A percentile compares a stretch with the other conserved stretches of the same genome.
phyloP scores from a whole-genome alignment of 2,329 filamentous ascomycete species.

The Colletotrichum eleusines region DNA sequence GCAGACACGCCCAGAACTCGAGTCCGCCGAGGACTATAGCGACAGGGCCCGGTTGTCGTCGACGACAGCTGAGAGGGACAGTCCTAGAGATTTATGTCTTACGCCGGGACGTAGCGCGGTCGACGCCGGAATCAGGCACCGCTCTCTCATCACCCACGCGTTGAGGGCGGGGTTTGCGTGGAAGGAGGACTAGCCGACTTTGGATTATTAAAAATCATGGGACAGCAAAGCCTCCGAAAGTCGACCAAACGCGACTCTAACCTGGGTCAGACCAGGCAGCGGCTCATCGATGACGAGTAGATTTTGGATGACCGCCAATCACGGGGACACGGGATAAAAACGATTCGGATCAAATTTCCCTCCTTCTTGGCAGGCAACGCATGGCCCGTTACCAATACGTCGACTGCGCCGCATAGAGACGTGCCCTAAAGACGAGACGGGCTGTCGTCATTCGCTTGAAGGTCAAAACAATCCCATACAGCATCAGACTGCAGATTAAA shows the following conservation, averaged over 20 bases:
- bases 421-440: background rate
- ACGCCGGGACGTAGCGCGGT: background rate
- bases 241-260: background rate
- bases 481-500: background rate
- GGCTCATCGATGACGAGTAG: slow-evolving; percentile 31
- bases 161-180: background rate
- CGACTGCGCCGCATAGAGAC: background rate
- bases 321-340: background rate
- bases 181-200: background rate
- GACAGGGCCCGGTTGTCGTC: background rate
- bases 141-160: no score
- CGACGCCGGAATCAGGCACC: background rate
- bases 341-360: background rate
- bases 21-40: background rate
- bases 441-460: background rate
- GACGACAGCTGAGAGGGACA: background rate
- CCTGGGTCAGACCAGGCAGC: slow-evolving; percentile 16
- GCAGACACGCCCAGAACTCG: background rate
- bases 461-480: background rate
- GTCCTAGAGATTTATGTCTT: background rate
- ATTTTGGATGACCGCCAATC: slow-evolving; percentile 9
- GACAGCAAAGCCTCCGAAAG: background rate
- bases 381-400: no score
- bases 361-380: no score
- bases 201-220: background rate